Evolutionary conservation across 2,329 filamentous ascomycete genomes (phyloP).

Genomic region (Pseudocercospora pini-densiflorae): DNA sequence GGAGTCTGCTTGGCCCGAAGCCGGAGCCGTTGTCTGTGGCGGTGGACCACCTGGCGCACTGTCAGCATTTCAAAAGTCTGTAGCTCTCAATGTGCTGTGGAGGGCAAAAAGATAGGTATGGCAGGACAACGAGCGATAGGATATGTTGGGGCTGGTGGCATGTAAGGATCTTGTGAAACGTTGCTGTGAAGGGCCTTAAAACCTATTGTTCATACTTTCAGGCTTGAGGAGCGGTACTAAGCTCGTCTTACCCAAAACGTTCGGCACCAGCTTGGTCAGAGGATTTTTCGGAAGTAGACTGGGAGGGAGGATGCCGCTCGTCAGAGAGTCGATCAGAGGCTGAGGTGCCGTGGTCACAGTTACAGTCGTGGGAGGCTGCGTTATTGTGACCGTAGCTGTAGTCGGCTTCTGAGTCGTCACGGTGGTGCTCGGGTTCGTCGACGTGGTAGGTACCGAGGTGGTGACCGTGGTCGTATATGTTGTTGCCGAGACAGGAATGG

Average conservation of each 20-base stretch:
- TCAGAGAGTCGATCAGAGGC: neutral
- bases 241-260: neutral
- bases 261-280: neutral
- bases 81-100: too few species aligned
- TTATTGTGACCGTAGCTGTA: neutral
- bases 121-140: too few species aligned
- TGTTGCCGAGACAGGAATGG: neutral
- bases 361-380: neutral
- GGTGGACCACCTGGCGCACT: neutral
- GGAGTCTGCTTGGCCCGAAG: neutral
- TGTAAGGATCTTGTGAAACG: neutral
- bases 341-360: neutral
- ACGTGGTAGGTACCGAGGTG: neutral
- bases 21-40: neutral
- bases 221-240: neutral
- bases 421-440: neutral
- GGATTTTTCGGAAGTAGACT: neutral
- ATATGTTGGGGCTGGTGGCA: too few species aligned
- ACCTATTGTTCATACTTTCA: neutral
- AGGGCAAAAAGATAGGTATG: too few species aligned
- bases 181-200: neutral
- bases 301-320: neutral
- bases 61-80: neutral
- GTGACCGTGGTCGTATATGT: slow-evolving; percentile 4
- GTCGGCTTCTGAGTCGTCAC: neutral